Percentiles rank a stretch among this genome's conserved stretches.
Conservation (phyloP, 768 basidiomycete species). For the Phlegmacium glaucopus region DNA sequence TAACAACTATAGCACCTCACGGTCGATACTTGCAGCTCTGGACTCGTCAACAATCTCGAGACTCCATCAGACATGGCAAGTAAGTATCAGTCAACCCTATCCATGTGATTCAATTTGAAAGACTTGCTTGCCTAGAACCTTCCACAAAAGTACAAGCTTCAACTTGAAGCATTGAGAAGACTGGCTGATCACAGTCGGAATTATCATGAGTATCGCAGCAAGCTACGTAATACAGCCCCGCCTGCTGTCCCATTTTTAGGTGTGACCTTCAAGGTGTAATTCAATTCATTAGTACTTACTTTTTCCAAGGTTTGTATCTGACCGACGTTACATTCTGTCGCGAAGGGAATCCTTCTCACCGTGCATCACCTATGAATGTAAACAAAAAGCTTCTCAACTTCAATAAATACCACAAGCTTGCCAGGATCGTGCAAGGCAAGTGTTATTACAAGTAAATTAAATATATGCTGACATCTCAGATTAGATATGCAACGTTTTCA, state of each 20-base stretch:
- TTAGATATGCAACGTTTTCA: slow-evolving; percentile 93
- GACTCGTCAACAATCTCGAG: slow-evolving; percentile 95
- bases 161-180: slow-evolving; percentile 76
- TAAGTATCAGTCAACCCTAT: slow-evolving; percentile 36
- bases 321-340: slow-evolving; percentile 95
- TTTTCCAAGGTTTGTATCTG: slow-evolving; percentile 66
- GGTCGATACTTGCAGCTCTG: slow-evolving; percentile 90
- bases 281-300: slow-evolving; percentile 2
- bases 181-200: slow-evolving; percentile 91
- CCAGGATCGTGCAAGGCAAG: slow-evolving; percentile 76
- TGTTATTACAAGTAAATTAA: neutral
- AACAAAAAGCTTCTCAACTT: slow-evolving; percentile 88
- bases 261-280: slow-evolving; percentile 24
- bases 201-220: slow-evolving; percentile 87
- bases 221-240: slow-evolving; percentile 82
- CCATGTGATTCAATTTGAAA: neutral
- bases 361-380: slow-evolving; percentile 73
- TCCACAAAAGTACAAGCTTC: slow-evolving; percentile 77
- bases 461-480: neutral
- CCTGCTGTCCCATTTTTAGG: slow-evolving; percentile 97
- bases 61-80: slow-evolving; percentile 90
- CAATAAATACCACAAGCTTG: slow-evolving; percentile 92
- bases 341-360: slow-evolving; percentile 87
- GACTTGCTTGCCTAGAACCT: slow-evolving; percentile 52
- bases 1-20: slow-evolving; percentile 89